Evolutionary conservation across 176 grass and related monocot species (phyloP), one percentile per base, ranked within the genome.

Genomic region (Echinochloa phyllopogon): DNA sequence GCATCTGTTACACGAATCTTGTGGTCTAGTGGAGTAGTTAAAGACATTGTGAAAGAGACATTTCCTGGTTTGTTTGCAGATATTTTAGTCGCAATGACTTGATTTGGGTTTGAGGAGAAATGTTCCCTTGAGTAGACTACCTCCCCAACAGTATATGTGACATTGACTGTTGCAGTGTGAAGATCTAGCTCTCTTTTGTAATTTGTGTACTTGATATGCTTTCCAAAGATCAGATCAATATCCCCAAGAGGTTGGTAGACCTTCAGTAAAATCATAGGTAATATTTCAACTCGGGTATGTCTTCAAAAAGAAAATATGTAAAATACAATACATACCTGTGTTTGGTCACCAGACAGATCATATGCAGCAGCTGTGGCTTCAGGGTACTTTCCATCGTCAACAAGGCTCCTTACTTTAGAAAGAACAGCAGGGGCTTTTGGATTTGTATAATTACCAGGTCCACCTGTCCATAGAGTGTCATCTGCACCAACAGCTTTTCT

Each of bases 401-500:
- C 95, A 60, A 98, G 89, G 57, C 80, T 82, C 85, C 95, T 90
- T 76, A 98, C 95, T 87, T 95, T 84, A 29, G 85, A 82, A 76
- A 98, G 93, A 81, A 90, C 85, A 58, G 82, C 21, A 61, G 93
- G 95, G 62, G 91, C 72, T 82, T 92, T 82, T 20, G 89, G 78
- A 61, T 95, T 93, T 75, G 93, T 95, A 79, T 98, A 95, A 58
- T 93, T 87, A 76, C 89, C 93, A 67, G 96, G 96, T 74, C 81
- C 89, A 27, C 96, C 96, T 13, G 96, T 98, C 96, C 96, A 95
- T 52, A 98, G 81, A 81, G 96, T 98, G 64, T 98, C 93, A 89
- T 93, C 96, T 98, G 83, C 90, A 86, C 27, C 47, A 81, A 79
- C 20, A 80, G 49, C 23, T 53, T 66, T 27, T 39, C 6, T 52